Base-by-base conservation (phyloP, 208 protist species). In the Wallacemonas sp. region DNA sequence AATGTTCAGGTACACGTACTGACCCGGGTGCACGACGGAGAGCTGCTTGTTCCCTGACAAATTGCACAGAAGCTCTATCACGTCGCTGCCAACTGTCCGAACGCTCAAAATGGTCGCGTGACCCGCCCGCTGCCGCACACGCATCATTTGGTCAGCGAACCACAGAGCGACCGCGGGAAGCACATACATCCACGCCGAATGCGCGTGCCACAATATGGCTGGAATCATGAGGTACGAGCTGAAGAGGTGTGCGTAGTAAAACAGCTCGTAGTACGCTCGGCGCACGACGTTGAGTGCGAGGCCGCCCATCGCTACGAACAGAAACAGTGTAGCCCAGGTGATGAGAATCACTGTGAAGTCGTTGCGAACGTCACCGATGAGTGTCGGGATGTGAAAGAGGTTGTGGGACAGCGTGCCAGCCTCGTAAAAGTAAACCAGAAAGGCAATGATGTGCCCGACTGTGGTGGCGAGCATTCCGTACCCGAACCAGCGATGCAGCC, bases 221-320 rank as follows among this genome's bases (percentile, higher is more conserved):
- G 84, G 81, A n/a, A 83, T 63, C 44, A 84, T 70, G 28, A 77
- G 74, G 68, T 80, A 86, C 14, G 77, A 71, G 39, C 66, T 70
- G 22, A 72, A 25, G 39, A 86, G 71, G 76, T 91, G 84, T 16
- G 77, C 26, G 59, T 88, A 91, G 79, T 86, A 87, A 70, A 91
- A 91, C 8, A 91, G 48, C 67, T 91, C 84, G 57, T 79, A 91
- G 68, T 49, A 84, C 14, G 62, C 48, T n/a, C 84, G 74, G 26
- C 84, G 76, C 25, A 90, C n/a, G 18, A 50, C 36, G 48, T 76
- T 65, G 29, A 86, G 52, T 5, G 67, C 72, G 45, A 87, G 74
- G 29, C 85, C 32, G 28, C 81, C 81, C 67, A 87, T 84, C 11
- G 72, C 36, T 23, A 91, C 41, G 57, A 88, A 67, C 45, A 81